Conservation (phyloP, 352 stramenopile species). For the Phytophthora pseudosyringae region DNA sequence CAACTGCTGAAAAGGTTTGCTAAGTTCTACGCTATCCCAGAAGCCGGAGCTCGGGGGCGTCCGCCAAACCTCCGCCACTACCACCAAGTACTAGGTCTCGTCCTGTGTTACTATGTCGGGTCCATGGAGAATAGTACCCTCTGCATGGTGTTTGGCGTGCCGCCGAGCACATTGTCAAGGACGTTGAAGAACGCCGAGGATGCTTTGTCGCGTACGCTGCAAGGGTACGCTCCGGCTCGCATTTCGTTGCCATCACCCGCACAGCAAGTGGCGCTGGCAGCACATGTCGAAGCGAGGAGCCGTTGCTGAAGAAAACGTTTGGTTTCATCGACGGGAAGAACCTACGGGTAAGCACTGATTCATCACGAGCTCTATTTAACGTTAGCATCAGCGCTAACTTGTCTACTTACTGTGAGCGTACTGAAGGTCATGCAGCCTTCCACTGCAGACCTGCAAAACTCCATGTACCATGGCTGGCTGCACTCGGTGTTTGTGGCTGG, state of each 20-base stretch:
- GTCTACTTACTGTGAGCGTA: no score
- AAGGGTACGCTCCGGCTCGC: not conserved
- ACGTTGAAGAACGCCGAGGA: not conserved
- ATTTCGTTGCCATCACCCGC: constrained; percentile 8
- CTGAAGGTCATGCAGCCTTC: no score
- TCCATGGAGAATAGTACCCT: not conserved
- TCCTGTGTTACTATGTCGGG: constrained; percentile 1
- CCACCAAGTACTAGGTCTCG: not conserved
- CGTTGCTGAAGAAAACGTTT: constrained; percentile 30
- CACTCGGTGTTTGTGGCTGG: no score
- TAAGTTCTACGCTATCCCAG: not conserved
- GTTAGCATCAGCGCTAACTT: not conserved
- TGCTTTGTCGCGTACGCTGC: not conserved
- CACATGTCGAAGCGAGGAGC: constrained; percentile 34
- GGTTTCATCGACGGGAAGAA: constrained; percentile 14
- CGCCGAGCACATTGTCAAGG: constrained; percentile 2
- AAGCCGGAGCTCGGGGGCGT: not conserved
- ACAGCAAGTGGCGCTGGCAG: not conserved
- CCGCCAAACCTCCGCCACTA: constrained; percentile 1
- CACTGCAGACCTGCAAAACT: no score
- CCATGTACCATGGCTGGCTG: no score
- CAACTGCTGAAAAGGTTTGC: not conserved
- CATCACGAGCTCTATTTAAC: no score
- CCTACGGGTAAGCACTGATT: not conserved
- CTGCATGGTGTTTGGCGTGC: constrained; percentile 3